phyloP scores from a whole-genome alignment of 106 monocot species.

The Dendrobium officinale region DNA sequence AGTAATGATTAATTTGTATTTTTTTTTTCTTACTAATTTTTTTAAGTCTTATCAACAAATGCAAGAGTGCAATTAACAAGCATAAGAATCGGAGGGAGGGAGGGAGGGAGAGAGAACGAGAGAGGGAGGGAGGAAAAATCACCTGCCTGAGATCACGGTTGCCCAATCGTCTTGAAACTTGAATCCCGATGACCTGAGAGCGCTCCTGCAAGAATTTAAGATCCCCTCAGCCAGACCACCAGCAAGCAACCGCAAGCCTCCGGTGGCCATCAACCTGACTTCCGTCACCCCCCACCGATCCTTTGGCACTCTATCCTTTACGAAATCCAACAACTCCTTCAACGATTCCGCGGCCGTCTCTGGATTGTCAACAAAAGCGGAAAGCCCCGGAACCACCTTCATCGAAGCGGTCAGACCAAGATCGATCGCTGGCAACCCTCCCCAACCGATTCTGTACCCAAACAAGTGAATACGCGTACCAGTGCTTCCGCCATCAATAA shows the following conservation, averaged over 20 bases:
- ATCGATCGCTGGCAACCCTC: slow-evolving; percentile 43
- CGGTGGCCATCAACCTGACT: slow-evolving; percentile 86
- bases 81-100: neutral
- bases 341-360: slow-evolving; percentile 60
- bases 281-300: slow-evolving; percentile 41
- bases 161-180: slow-evolving; percentile 78
- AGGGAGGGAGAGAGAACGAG: neutral
- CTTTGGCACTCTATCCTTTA: slow-evolving; percentile 35
- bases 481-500: slow-evolving; percentile 90
- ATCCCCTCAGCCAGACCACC: slow-evolving; percentile 38
- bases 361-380: slow-evolving; percentile 44
- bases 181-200: slow-evolving; percentile 60
- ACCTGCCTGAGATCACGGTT: slow-evolving; percentile 66
- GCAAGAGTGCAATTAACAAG: neutral
- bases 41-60: neutral
- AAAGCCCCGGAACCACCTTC: slow-evolving; percentile 78
- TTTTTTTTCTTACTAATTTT: too few species aligned
- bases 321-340: slow-evolving; percentile 62
- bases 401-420: slow-evolving; percentile 37
- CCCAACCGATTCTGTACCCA: slow-evolving; percentile 16
- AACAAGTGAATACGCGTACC: slow-evolving; percentile 84
- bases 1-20: too few species aligned
- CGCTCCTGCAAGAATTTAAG: slow-evolving; percentile 60
- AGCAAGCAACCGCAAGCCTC: slow-evolving; percentile 76
- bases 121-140: neutral